Evolutionary conservation across 192 early-diverging fungal species (phyloP), one percentile per base, ranked within the genome.

Genomic region (Backusella circina): DNA sequence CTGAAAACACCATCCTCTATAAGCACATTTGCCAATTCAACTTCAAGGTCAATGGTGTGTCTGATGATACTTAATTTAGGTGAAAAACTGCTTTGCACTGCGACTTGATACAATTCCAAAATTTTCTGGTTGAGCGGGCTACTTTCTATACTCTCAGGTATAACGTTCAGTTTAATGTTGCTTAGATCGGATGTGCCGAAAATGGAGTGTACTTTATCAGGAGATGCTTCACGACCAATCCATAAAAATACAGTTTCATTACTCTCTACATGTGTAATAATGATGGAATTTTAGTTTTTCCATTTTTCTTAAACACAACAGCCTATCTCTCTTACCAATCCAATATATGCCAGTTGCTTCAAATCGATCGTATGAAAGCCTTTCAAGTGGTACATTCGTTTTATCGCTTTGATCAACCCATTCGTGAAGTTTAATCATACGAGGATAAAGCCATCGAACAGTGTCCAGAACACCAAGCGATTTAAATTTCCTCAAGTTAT

Each of bases 1-100:
- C 93, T 95, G 61, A 91, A 89, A 75, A 93, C 95, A 78, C 93
- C 91, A 84, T 99, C 98, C 83, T 99, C 98, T 15, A 91, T 81
- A 74, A 99, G 80, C 72, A 91, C 77, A 30, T 89, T 87, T 12
- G 87, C 84, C 82, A 98, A 95, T 70, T 93, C 91, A 10, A 90
- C 79, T 77, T 99, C 98, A 72, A 90, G 87, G 76, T 98, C 98
- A 76, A 94, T 76, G 36, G 91, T 90, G 75, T 98, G 95, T 41
- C 98, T 91, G 15, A 95, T 90, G 72, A 99, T 84, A 65, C 89
- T 28, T n/a, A 89, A 23, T 94, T 44, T 26, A 50, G 73, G 73
- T 41, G 47, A 26, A 33, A 36, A 65, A 30, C 13, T 31, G 23
- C 13, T 41, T 15, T n/a, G 23, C 8, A 38, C 47, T 1, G 28